Evolutionary conservation across 257 asterid species (phyloP).

Genomic region (Nicotiana noctiflora): DNA sequence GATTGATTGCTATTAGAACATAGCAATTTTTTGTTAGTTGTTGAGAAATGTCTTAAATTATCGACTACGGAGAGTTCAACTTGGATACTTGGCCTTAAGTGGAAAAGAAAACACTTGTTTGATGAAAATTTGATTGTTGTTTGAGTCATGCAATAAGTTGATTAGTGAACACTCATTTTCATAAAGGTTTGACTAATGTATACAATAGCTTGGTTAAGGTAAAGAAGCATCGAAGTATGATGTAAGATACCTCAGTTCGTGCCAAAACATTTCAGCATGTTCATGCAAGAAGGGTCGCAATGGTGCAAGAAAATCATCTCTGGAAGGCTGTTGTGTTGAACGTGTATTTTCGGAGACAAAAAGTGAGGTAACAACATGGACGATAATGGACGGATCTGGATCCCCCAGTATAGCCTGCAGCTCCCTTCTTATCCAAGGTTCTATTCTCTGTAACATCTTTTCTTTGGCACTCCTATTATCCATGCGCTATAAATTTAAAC

Average conservation of each 20-base stretch:
- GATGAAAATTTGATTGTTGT: neutral
- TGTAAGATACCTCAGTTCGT: conserved; percentile 40
- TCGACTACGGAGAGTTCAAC: neutral
- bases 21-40: neutral
- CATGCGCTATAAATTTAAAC: conserved; percentile 25
- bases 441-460: conserved; percentile 32
- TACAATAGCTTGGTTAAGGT: neutral
- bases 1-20: neutral
- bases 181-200: neutral
- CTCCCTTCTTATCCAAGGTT: conserved; percentile 53
- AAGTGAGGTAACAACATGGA: conserved; percentile 49
- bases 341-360: conserved; percentile 22
- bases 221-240: neutral
- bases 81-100: neutral
- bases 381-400: conserved; percentile 55
- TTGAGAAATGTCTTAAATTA: neutral
- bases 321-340: conserved; percentile 7
- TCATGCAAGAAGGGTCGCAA: conserved; percentile 43
- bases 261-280: conserved; percentile 42
- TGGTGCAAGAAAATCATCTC: conserved; percentile 41
- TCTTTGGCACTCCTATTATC: conserved; percentile 19
- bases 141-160: neutral
- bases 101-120: neutral
- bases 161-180: neutral
- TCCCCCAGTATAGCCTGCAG: conserved; percentile 52